Conservation (phyloP, 805 yeast species). For the Lachancea meyersii region DNA sequence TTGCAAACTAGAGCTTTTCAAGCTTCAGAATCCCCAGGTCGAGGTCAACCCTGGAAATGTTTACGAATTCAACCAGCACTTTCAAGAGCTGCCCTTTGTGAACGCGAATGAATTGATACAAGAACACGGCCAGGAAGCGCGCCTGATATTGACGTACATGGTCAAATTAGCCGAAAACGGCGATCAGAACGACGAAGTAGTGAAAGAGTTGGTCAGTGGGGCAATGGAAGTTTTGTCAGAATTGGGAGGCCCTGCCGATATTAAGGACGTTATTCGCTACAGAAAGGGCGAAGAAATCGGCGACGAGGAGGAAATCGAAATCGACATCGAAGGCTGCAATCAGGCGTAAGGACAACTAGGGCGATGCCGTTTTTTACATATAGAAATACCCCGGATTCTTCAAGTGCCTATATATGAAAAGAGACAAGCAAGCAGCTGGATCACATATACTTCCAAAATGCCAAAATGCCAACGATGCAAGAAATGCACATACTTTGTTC, state of each 20-base stretch:
- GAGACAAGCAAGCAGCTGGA: too few species aligned
- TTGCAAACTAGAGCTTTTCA: slow-evolving; percentile 32
- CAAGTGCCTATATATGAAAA: too few species aligned
- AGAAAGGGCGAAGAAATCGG: slow-evolving; percentile 35
- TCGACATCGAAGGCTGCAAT: too few species aligned
- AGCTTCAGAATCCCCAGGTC: slow-evolving; percentile 17
- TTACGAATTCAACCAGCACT: slow-evolving; percentile 30
- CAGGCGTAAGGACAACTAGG: too few species aligned
- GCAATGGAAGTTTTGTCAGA: slow-evolving; percentile 44
- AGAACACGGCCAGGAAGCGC: slow-evolving; percentile 30
- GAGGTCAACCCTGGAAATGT: slow-evolving; percentile 26
- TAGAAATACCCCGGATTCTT: too few species aligned
- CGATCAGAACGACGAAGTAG: slow-evolving; percentile 40
- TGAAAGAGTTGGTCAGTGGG: slow-evolving; percentile 53
- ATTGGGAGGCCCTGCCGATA: slow-evolving; percentile 56
- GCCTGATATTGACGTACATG: slow-evolving; percentile 36
- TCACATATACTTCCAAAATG: too few species aligned
- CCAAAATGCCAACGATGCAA: too few species aligned
- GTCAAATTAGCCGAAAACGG: slow-evolving; percentile 41
- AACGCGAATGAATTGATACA: slow-evolving; percentile 30
- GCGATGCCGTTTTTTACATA: too few species aligned
- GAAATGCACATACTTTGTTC: slow-evolving; percentile 2
- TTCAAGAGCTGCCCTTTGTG: slow-evolving; percentile 36
- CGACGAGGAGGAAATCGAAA: slow-evolving; percentile 34
- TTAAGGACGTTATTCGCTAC: slow-evolving; percentile 23